Evolutionary conservation across 805 yeast species (phyloP).

Genomic region (Teunomyces funiuensis): DNA sequence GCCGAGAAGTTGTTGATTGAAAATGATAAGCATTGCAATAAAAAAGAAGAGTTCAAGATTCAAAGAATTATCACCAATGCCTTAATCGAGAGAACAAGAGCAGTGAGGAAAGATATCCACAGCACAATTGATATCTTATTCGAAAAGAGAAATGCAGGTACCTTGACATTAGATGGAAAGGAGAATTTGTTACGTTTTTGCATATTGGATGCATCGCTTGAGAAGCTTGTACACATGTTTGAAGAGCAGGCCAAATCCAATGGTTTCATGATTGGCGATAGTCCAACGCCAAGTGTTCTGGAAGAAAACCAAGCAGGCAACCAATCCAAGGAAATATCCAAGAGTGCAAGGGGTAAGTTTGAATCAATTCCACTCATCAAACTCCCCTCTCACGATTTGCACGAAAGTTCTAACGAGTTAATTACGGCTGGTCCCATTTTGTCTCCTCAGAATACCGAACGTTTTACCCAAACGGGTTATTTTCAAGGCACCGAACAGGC

Average conservation of each 20-base stretch:
- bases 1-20: slow-evolving; percentile 62
- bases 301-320: not conserved
- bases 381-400: slow-evolving; percentile 30
- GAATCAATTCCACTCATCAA: slow-evolving; percentile 2
- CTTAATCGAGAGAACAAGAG: slow-evolving; percentile 49
- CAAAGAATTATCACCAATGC: slow-evolving; percentile 50
- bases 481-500: slow-evolving; percentile 24
- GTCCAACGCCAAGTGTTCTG: not conserved
- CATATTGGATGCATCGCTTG: slow-evolving; percentile 53
- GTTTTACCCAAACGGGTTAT: slow-evolving; percentile 18
- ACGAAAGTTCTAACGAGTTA: slow-evolving; percentile 49
- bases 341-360: not conserved
- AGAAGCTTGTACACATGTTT: slow-evolving; percentile 51
- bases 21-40: slow-evolving; percentile 16
- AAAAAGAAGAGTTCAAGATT: slow-evolving; percentile 35
- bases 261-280: slow-evolving; percentile 15
- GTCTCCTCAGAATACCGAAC: slow-evolving; percentile 38
- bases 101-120: slow-evolving; percentile 52
- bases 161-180: slow-evolving; percentile 53
- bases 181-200: slow-evolving; percentile 55
- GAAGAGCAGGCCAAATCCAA: slow-evolving; percentile 37
- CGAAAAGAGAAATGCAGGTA: slow-evolving; percentile 44
- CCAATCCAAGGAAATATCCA: not conserved
- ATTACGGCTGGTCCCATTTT: slow-evolving; percentile 55
- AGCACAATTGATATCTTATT: slow-evolving; percentile 51